Evolutionary conservation across 495 filamentous ascomycete species (phyloP), one percentile per base, ranked within the genome.

Genomic region (Cenococcum geophilum): DNA sequence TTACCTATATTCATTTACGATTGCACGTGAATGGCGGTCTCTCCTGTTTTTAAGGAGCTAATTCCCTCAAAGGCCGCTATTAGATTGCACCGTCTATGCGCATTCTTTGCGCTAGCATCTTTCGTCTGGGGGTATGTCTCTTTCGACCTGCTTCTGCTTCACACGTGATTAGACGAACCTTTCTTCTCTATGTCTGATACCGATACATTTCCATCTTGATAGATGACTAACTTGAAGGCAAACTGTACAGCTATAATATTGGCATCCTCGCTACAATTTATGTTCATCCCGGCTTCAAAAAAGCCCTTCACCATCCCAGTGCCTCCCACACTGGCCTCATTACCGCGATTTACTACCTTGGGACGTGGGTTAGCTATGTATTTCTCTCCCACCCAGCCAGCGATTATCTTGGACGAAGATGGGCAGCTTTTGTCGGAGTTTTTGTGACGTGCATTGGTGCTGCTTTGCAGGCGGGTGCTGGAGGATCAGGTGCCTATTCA

Each of bases 291-390:
- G 80, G 80, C 18, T 84, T 81, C 63, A 68, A 72, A 22, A 70
- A 73, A 25, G 65, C 75, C 0, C 72, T 82, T 18, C 69, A 76
- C 37, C 62, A 74, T 27, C 79, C 75, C 2, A 72, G 72, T 14
- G 73, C 79, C 6, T 69, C 74, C 3, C 62, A 70, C 25, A 79
- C 69, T 36, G 80, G 80, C 1, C 68, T 82, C 27, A 81, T 84
- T 60, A 82, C 80, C 5, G 78, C 76, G 34, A 77, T 82, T 22
- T 82, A 84, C 71, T 82, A 83, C 50, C 66, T 84, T 21, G 81
- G 81, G 45, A 82, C 80, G 10, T 82, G 77, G 76, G 40, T 71
- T 37, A 77, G 76, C 65, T 84, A 83, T 63, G 54, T 83, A 22
- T 81, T 83, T 64, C 54, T 84, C 40, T 78, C 80, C 0, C 76